Evolutionary conservation across 805 yeast genomes (phyloP), one percentile per base, ranked within the genome.

Genomic region (Candida gorgasii): DNA sequence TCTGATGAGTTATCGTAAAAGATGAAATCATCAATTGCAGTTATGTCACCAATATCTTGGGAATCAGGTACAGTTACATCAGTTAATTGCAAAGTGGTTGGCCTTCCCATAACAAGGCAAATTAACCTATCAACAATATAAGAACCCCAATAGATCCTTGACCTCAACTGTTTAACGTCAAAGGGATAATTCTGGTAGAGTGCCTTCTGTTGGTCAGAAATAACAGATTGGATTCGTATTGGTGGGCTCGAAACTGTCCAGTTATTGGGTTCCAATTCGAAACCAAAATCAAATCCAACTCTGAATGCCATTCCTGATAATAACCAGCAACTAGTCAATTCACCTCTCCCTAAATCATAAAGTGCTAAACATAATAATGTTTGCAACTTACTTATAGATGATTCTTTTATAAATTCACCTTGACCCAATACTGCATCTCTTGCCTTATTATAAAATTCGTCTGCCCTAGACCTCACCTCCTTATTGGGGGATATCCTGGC

Each of bases 281-380:
- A 49, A 8, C 51, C 53, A 18, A 47, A 32, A 24, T 50, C 50
- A 18, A 40, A 41, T 6, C 53, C 53, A 28, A 45, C 38, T 36
- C 53, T 41, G 30, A 50, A 45, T 1, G 50, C 53, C 20, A 50
- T 24, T 9, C 53, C 53, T 6, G 53, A 40, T 7, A 50, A 39
- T 29, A 45, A 26, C 53, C 53, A 50, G 13, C 50, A 45, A 24
- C 50, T 49, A 3, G 52, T 47, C 13, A 49, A 33, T 20, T 46
- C 47, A 1, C 50, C 52, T 36, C 46, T 40, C 2, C 50, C 47
- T 18, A 47, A 40, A 28, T 49, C 52, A 30, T 46, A 49, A 9
- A 46, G 24, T 4, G 52, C 42, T 9, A 49, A 32, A 36, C 49
- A 43, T 8, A 49, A 30, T 8, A 49, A 39, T 3, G 52, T 36